phyloP scores from a whole-genome alignment of 495 filamentous ascomycete genomes.

The Stereocaulon alpinum region DNA sequence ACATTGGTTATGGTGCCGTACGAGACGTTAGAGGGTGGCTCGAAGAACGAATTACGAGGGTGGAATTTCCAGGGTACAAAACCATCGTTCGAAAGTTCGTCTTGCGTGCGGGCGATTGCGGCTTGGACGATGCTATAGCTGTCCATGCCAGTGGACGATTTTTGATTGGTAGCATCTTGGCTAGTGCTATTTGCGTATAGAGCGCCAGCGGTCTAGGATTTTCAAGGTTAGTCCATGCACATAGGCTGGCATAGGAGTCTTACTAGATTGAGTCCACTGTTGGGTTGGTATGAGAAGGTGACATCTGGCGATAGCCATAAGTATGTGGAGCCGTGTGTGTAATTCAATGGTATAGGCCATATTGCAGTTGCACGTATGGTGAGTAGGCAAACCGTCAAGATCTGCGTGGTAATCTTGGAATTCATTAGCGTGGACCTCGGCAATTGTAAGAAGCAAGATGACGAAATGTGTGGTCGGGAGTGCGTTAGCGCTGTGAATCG shows the following conservation, averaged over 20 bases:
- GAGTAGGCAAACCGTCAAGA: neutral
- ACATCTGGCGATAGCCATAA: conserved; percentile 1
- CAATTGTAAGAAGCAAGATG: neutral
- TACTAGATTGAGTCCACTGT: neutral
- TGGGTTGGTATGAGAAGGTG: neutral
- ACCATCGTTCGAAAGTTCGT: conserved; percentile 10
- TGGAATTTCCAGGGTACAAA: conserved; percentile 73
- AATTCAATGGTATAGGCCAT: neutral
- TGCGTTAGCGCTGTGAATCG: no score
- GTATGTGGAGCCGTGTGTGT: neutral
- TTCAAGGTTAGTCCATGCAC: neutral
- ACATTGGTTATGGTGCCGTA: conserved; percentile 1
- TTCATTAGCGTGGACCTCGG: neutral
- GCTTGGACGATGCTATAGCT: conserved; percentile 1
- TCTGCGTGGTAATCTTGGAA: neutral
- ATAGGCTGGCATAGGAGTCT: neutral
- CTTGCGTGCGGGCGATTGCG: conserved; percentile 6
- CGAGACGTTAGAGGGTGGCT: conserved; percentile 36
- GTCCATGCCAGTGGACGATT: neutral
- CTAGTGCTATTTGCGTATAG: neutral
- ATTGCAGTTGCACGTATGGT: neutral
- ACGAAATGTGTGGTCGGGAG: no score
- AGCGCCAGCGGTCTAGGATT: neutral
- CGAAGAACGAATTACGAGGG: conserved; percentile 46
- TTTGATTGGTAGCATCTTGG: neutral